Evolutionary conservation across 164 flowering plant species (phyloP).

Genomic region (Houttuynia cordata): DNA sequence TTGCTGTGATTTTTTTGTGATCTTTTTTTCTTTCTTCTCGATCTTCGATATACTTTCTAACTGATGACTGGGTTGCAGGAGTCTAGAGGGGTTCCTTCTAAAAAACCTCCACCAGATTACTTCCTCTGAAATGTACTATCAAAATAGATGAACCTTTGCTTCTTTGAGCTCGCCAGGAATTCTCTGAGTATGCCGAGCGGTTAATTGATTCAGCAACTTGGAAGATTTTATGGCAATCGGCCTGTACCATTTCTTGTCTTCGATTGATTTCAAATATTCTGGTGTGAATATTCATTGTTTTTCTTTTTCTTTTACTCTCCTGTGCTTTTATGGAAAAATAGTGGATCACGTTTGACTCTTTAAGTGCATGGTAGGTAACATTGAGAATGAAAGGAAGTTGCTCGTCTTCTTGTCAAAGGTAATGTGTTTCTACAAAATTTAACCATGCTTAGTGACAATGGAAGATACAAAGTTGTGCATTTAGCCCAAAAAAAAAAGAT

Average conservation of each 20-base stretch:
- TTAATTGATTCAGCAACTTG: not conserved
- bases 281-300: not conserved
- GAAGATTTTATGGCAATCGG: not conserved
- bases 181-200: not conserved
- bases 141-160: not conserved
- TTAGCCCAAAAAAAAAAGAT: too few relatives aligned
- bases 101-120: constrained; percentile 92
- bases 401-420: too few relatives aligned
- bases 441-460: too few relatives aligned
- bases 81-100: constrained; percentile 83
- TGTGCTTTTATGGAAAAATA: not conserved
- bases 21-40: too few relatives aligned
- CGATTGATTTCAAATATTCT: not conserved
- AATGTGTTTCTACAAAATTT: too few relatives aligned
- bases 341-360: too few relatives aligned
- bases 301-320: too few relatives aligned
- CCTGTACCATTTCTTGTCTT: not conserved
- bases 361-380: not conserved
- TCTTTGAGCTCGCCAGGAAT: not conserved
- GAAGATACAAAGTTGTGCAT: too few relatives aligned
- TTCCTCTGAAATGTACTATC: constrained; percentile 36
- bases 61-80: constrained; percentile 46
- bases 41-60: too few relatives aligned
- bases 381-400: too few relatives aligned
- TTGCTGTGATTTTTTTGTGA: not conserved